Conservation (phyloP, 306 rosid species). For the Canavalia ensiformis region DNA sequence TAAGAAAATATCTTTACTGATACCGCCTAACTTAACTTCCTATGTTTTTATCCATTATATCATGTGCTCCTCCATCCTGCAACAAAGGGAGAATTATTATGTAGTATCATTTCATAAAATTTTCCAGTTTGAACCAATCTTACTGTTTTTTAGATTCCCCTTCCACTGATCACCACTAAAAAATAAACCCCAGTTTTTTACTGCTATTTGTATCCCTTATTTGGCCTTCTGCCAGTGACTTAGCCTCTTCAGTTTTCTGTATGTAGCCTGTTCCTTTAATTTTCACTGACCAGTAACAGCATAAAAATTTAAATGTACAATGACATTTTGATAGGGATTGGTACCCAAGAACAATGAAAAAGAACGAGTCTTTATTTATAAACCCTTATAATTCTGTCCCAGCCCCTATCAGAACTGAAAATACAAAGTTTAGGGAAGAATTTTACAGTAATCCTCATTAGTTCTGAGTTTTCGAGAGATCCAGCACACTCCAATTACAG, state of each 20-base stretch:
- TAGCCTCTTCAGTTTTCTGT: not conserved
- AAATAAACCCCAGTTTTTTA: not conserved
- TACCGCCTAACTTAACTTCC: constrained; percentile 22
- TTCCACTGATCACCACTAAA: not conserved
- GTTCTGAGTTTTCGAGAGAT: too few relatives aligned
- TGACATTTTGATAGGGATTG: not conserved
- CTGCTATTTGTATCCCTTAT: not conserved
- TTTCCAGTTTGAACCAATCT: constrained; percentile 17
- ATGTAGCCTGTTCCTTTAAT: constrained; percentile 15
- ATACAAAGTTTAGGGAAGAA: too few relatives aligned
- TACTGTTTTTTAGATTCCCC: not conserved
- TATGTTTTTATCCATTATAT: constrained; percentile 34
- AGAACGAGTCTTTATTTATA: too few relatives aligned
- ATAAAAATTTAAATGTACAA: constrained; percentile 14
- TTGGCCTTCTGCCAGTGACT: not conserved
- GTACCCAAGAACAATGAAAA: too few relatives aligned
- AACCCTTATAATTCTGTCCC: too few relatives aligned
- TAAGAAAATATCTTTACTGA: not conserved
- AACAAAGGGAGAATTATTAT: constrained; percentile 34
- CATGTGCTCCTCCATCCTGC: constrained; percentile 5
- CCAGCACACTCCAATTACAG: too few relatives aligned
- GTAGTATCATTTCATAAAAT: not conserved
- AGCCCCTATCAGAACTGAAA: too few relatives aligned
- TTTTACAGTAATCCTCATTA: too few relatives aligned
- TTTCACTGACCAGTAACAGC: not conserved